Conservation (phyloP, 1,139 yeast species). For the Taphrina betulina region DNA sequence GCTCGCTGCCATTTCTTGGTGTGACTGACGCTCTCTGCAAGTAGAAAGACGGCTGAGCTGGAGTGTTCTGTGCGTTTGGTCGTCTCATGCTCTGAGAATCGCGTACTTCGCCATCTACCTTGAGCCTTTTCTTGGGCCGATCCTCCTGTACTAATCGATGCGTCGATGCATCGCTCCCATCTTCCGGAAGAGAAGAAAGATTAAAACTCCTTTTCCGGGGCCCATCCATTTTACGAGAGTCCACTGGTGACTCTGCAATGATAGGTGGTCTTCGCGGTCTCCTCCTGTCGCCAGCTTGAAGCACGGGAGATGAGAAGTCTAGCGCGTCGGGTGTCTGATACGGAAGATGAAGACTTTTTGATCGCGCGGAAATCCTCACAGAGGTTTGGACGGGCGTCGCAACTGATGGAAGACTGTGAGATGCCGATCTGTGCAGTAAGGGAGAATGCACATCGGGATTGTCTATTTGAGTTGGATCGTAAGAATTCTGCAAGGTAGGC, state of each 20-base stretch:
- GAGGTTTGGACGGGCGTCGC: constrained; percentile 11
- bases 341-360: too few relatives aligned
- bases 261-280: constrained; percentile 8
- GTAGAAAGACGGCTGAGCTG: constrained; percentile 1
- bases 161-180: background rate
- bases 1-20: constrained; percentile 21
- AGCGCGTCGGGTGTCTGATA: too few relatives aligned
- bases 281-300: constrained; percentile 18
- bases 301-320: constrained; percentile 8
- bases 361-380: constrained; percentile 1
- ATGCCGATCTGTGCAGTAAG: constrained; percentile 9
- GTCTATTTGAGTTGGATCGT: background rate
- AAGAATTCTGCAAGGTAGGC: background rate
- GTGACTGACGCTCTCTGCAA: background rate
- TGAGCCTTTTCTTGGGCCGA: background rate
- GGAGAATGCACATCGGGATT: background rate
- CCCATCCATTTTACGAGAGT: too few relatives aligned
- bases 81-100: constrained; percentile 1
- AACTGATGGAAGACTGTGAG: constrained; percentile 2
- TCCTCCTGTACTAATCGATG: background rate
- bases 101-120: background rate
- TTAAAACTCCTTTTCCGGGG: constrained; percentile 6
- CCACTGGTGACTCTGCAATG: constrained; percentile 9
- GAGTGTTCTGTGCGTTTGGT: background rate
- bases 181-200: constrained; percentile 1